Evolutionary conservation across 495 filamentous ascomycete genomes (phyloP), one percentile per base, ranked within the genome.

Genomic region (Cudoniella acicularis): DNA sequence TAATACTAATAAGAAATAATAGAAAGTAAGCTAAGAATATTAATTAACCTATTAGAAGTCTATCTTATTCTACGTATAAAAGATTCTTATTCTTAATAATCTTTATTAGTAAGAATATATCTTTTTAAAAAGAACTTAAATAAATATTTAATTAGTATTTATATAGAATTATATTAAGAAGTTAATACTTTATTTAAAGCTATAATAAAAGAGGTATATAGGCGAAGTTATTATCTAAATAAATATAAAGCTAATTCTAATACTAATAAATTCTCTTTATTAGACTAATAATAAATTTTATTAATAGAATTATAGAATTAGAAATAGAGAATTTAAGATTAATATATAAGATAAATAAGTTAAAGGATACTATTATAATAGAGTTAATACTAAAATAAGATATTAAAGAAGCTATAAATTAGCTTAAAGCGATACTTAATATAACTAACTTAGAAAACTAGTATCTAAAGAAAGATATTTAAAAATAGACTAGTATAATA

Each of bases 21-120:
- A 68, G 63, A 56, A 22, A 57, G 58, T 30, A 64, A 56, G 50
- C 60, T 69, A 51, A 62, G 62, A 54, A 48, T 69, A 49, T 25
- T 45, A 59, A 55, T 70, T 13, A 50, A 64, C 27, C 60, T 59
- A 53, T 60, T 52, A 30, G 36, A 67, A 47, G 60, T 70, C 52
- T 62, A 63, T 45, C 62, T 70, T 40, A 64, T 54, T 40, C 50
- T 55, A 36, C 30, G 42, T 21, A 51, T 54, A 23, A 27, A 57
- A 21, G 54, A 57, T 25, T 60, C 59, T 53, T 57, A 60, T 43
- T 66, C 57, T 52, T 63, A 49, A 54, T 11, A 60, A 56, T 50
- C 20, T 53, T 50, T 63, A 45, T 45, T 26, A 54, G 55, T n/a
- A 30, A 62, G 26, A 60, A 48, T 50, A 27, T 26, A 52, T 49